phyloP scores from a whole-genome alignment of 192 early-diverging fungal genomes.

The Entomortierella beljakovae region DNA sequence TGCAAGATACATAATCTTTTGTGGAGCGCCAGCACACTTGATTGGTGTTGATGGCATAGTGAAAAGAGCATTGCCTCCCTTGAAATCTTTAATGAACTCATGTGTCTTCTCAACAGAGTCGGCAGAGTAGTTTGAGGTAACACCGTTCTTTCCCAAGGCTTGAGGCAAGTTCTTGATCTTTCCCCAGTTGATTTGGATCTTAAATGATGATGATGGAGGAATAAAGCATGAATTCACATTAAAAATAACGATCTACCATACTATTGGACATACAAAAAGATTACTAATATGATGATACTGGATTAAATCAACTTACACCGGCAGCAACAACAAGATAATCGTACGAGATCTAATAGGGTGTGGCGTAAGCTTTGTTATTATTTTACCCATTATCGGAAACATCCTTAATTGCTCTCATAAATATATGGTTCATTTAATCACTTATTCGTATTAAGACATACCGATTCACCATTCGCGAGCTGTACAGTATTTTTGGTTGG shows the following conservation, averaged over 20 bases:
- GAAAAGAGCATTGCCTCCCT: slow-evolving; percentile 85
- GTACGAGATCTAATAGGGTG: slow-evolving; percentile 39
- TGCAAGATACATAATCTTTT: slow-evolving; percentile 89
- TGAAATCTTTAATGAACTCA: slow-evolving; percentile 76
- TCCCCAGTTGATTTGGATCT: slow-evolving; percentile 82
- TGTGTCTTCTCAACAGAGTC: slow-evolving; percentile 79
- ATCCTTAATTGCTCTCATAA: background rate
- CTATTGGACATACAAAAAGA: too few species aligned
- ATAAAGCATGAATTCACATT: background rate
- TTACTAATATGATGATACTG: background rate
- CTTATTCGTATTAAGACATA: slow-evolving; percentile 32
- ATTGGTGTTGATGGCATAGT: slow-evolving; percentile 90
- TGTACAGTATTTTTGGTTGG: slow-evolving; percentile 76
- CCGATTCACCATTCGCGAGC: slow-evolving; percentile 70
- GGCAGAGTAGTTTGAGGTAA: slow-evolving; percentile 85
- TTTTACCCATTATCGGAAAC: background rate
- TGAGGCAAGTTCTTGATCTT: slow-evolving; percentile 81
- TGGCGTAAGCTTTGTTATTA: slow-evolving; percentile 8
- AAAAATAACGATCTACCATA: background rate
- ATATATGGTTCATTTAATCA: background rate
- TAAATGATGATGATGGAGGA: slow-evolving; percentile 56
- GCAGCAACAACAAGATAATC: slow-evolving; percentile 54
- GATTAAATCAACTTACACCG: slow-evolving; percentile 33
- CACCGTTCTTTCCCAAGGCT: slow-evolving; percentile 82
- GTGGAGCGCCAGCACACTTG: slow-evolving; percentile 91